phyloP scores from a whole-genome alignment of 768 basidiomycete genomes.

The Termitomyces heimii region DNA sequence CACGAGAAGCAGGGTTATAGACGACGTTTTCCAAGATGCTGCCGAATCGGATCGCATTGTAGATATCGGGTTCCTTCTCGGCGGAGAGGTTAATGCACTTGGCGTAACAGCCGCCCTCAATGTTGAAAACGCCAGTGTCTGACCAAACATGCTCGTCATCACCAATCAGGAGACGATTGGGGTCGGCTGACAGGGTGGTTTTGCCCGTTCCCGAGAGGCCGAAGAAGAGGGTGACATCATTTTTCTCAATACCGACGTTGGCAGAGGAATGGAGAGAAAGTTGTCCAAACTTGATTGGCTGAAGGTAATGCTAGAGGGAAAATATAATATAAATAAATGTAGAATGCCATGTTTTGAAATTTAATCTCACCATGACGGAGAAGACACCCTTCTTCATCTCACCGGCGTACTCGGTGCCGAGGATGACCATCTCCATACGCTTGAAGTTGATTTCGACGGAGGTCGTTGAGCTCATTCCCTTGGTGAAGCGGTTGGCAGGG shows the following conservation, averaged over 20 bases:
- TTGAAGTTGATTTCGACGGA: slow-evolving; percentile 99
- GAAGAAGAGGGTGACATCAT: slow-evolving; percentile 97
- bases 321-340: slow-evolving; percentile 10
- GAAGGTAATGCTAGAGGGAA: slow-evolving; percentile 77
- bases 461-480: slow-evolving; percentile 99
- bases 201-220: slow-evolving; percentile 98
- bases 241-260: slow-evolving; percentile 85
- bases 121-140: slow-evolving; percentile 98
- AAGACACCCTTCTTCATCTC: slow-evolving; percentile 99
- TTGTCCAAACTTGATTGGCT: slow-evolving; percentile 98
- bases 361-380: slow-evolving; percentile 77
- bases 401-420: slow-evolving; percentile 95
- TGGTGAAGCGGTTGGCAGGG: slow-evolving; percentile 99
- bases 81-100: slow-evolving; percentile 95
- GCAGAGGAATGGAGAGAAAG: slow-evolving; percentile 97
- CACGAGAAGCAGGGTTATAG: slow-evolving; percentile 78
- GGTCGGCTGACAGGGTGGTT: slow-evolving; percentile 97
- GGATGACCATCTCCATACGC: slow-evolving; percentile 99
- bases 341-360: slow-evolving; percentile 1
- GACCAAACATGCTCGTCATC: slow-evolving; percentile 99
- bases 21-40: slow-evolving; percentile 99
- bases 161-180: slow-evolving; percentile 88
- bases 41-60: slow-evolving; percentile 89
- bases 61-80: slow-evolving; percentile 99
- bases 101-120: slow-evolving; percentile 99